Percentiles rank a stretch among this genome's conserved stretches.
These are phyloP conservation scores for Zymoseptoria ardabiliae DNA, from an alignment of 2,329 filamentous ascomycete species.

Conservation along the genomic window DNA sequence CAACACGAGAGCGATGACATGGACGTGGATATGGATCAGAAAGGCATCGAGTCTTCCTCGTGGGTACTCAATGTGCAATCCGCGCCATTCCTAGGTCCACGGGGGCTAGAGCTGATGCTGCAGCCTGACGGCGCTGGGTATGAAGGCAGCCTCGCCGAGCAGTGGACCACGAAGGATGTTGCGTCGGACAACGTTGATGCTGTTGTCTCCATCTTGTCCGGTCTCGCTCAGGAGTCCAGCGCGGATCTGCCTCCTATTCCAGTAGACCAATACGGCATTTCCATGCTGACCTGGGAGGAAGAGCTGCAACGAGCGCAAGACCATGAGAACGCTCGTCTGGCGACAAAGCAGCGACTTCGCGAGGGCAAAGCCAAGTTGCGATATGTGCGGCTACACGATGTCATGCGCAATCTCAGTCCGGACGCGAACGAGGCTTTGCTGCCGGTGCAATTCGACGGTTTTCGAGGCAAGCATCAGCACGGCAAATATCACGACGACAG, in stretches of 20 bases:
- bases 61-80: slow-evolving; percentile 27
- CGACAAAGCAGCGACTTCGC: slow-evolving; percentile 12
- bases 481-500: slow-evolving; percentile 4
- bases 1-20: slow-evolving; percentile 8
- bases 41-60: slow-evolving; percentile 8
- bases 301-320: slow-evolving; percentile 6
- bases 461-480: background rate
- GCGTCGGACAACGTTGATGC: slow-evolving; percentile 5
- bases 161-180: slow-evolving; percentile 18
- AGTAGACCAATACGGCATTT: slow-evolving; percentile 4
- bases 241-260: slow-evolving; percentile 2
- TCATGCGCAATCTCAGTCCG: slow-evolving; percentile 13
- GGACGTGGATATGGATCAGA: background rate
- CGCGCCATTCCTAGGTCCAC: slow-evolving; percentile 24
- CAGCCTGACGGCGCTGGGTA: slow-evolving; percentile 15
- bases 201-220: slow-evolving; percentile 7
- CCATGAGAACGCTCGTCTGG: slow-evolving; percentile 6
- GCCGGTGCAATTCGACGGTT: slow-evolving; percentile 13
- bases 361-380: slow-evolving; percentile 10
- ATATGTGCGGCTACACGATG: slow-evolving; percentile 16
- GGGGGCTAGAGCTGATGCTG: slow-evolving; percentile 25
- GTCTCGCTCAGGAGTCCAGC: background rate
- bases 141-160: slow-evolving; percentile 14
- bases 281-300: slow-evolving; percentile 10
- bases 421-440: slow-evolving; percentile 5